Percentiles rank a stretch among this genome's conserved stretches.
Conservation (phyloP, 2,329 filamentous ascomycete genomes). For the Drechslerella dactyloides region DNA sequence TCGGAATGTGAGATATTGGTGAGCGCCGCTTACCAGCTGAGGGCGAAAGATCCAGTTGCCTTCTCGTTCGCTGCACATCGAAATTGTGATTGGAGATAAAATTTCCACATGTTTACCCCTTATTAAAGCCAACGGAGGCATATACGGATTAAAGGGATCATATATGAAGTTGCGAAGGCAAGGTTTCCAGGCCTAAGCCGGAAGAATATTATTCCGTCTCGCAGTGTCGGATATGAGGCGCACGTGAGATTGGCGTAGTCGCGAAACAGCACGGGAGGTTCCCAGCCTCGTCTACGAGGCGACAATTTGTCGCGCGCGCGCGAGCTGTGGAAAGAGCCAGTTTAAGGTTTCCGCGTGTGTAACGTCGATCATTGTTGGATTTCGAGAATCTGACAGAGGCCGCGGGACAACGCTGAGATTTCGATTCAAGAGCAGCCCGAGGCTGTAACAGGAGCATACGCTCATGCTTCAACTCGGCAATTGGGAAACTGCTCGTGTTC, state of each 20-base stretch:
- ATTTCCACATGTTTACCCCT: too few relatives aligned
- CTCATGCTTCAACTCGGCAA: not conserved
- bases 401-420: constrained; percentile 5
- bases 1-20: too few relatives aligned
- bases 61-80: too few relatives aligned
- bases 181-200: not conserved
- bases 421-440: not conserved
- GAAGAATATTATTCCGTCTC: constrained; percentile 43
- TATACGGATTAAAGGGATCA: too few relatives aligned
- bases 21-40: too few relatives aligned
- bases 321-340: not conserved
- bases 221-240: not conserved
- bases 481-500: not conserved
- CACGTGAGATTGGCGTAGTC: too few relatives aligned
- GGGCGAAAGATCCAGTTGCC: too few relatives aligned
- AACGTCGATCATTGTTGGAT: constrained; percentile 49
- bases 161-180: too few relatives aligned
- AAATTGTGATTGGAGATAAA: too few relatives aligned
- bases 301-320: constrained; percentile 8
- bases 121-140: too few relatives aligned
- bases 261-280: too few relatives aligned
- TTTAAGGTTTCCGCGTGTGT: constrained; percentile 39
- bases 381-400: constrained; percentile 11
- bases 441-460: not conserved
- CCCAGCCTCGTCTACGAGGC: not conserved